Evolutionary conservation across 805 yeast species (phyloP).

Genomic region (Wickerhamiella domercqiae): DNA sequence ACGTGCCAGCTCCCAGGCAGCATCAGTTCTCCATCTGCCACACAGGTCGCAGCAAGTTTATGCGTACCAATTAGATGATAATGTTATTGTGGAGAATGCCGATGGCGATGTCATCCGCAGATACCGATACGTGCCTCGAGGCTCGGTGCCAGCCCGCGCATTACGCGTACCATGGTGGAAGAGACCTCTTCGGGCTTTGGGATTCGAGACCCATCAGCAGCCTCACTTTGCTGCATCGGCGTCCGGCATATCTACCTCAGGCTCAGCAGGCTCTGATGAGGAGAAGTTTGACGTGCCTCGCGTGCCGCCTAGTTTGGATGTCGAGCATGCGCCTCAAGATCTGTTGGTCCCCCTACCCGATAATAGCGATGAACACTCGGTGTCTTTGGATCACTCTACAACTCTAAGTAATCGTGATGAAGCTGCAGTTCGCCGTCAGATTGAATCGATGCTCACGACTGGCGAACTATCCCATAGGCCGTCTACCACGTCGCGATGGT

Average conservation of each 20-base stretch:
- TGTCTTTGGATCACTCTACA: constrained; percentile 3
- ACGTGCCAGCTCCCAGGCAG: neutral
- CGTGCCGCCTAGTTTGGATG: constrained; percentile 10
- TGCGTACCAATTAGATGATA: constrained; percentile 70
- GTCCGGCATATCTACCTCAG: neutral
- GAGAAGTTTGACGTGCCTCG: constrained; percentile 2
- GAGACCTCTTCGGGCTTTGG: neutral
- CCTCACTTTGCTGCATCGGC: constrained; percentile 4
- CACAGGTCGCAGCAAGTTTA: constrained; percentile 11
- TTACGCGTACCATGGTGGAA: constrained; percentile 20
- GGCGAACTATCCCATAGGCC: constrained; percentile 11
- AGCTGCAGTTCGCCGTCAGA: constrained; percentile 7
- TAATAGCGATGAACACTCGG: constrained; percentile 8
- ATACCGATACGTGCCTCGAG: constrained; percentile 54
- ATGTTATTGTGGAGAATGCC: constrained; percentile 69
- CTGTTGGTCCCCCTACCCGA: constrained; percentile 16
- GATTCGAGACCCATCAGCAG: constrained; percentile 12
- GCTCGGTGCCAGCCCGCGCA: constrained; percentile 10
- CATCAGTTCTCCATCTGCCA: constrained; percentile 7
- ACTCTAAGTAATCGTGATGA: constrained; percentile 17
- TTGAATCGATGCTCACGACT: constrained; percentile 10
- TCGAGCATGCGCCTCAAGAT: constrained; percentile 16
- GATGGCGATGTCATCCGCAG: constrained; percentile 86
- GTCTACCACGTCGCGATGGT: neutral
- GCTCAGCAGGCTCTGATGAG: constrained; percentile 1